Evolutionary conservation across 108 stramenopile genomes (phyloP).

Genomic region (Skeletonema costatum): DNA sequence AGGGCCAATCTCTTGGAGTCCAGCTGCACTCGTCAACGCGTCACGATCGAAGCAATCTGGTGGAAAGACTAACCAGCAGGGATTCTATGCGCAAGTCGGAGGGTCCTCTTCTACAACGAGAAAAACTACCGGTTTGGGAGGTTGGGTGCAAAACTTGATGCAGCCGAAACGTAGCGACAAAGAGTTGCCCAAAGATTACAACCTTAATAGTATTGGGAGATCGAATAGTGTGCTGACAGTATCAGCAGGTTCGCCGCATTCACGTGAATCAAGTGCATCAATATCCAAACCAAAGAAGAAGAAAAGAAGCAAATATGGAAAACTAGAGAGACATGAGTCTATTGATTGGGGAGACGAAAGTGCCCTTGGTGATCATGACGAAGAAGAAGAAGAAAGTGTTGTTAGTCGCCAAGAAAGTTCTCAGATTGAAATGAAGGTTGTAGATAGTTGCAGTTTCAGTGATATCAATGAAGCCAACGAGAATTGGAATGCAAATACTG

Average conservation of each 20-base stretch:
- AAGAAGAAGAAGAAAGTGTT: background rate
- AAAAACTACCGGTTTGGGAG: background rate
- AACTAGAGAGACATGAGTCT: background rate
- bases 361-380: conserved; percentile 5
- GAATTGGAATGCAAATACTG: conserved; percentile 21
- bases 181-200: conserved; percentile 16
- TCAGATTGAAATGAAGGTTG: background rate
- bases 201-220: conserved; percentile 26
- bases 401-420: background rate
- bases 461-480: conserved; percentile 19
- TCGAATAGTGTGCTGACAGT: background rate
- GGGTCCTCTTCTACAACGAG: background rate
- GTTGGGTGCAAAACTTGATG: conserved; percentile 10
- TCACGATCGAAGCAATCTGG: conserved; percentile 17
- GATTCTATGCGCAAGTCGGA: conserved; percentile 22
- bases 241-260: background rate
- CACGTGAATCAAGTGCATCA: background rate
- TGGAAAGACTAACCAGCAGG: conserved; percentile 29
- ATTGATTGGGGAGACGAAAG: conserved; percentile 48
- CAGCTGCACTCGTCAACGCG: conserved; percentile 28
- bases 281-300: conserved; percentile 6
- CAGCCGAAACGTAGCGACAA: background rate
- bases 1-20: conserved; percentile 26
- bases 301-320: background rate
- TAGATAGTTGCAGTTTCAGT: conserved; percentile 27